Evolutionary conservation across 768 basidiomycete genomes (phyloP).

Genomic region (Agaricus blazei): DNA sequence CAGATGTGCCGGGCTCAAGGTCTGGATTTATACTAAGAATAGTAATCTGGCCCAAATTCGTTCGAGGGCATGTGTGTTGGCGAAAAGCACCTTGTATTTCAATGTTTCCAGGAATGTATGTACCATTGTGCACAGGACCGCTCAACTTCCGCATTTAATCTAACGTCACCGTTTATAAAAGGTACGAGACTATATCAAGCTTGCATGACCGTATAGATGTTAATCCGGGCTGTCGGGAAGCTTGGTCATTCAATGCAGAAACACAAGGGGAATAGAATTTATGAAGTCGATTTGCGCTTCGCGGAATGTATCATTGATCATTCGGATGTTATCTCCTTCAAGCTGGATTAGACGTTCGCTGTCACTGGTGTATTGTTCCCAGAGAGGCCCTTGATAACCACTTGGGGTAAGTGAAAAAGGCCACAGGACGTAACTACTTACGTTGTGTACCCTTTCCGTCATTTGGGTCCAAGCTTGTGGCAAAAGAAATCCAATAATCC

Average conservation of each 20-base stretch:
- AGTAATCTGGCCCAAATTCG: no score
- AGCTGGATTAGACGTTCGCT: slow-evolving; percentile 21
- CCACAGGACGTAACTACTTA: slow-evolving; percentile 11
- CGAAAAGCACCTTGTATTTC: no score
- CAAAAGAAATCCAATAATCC: slow-evolving; percentile 40
- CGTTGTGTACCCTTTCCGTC: slow-evolving; percentile 28
- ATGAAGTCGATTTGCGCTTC: slow-evolving; percentile 31
- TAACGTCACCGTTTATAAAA: no score
- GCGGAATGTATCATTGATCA: slow-evolving; percentile 32
- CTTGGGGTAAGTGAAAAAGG: neutral
- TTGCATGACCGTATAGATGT: no score
- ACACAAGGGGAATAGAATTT: slow-evolving; percentile 23
- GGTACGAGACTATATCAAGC: no score
- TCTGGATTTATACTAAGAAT: no score
- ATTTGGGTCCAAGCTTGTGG: slow-evolving; percentile 32
- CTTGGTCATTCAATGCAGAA: slow-evolving; percentile 16
- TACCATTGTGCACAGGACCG: no score
- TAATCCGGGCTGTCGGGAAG: neutral
- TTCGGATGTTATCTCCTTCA: slow-evolving; percentile 26
- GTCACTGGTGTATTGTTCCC: slow-evolving; percentile 26
- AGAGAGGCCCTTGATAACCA: slow-evolving; percentile 1
- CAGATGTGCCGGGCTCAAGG: no score
- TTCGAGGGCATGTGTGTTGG: no score
- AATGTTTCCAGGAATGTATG: no score
- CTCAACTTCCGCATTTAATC: no score